phyloP scores from a whole-genome alignment of 2,329 filamentous ascomycete species.

The Arthrobotrys sinensis region DNA sequence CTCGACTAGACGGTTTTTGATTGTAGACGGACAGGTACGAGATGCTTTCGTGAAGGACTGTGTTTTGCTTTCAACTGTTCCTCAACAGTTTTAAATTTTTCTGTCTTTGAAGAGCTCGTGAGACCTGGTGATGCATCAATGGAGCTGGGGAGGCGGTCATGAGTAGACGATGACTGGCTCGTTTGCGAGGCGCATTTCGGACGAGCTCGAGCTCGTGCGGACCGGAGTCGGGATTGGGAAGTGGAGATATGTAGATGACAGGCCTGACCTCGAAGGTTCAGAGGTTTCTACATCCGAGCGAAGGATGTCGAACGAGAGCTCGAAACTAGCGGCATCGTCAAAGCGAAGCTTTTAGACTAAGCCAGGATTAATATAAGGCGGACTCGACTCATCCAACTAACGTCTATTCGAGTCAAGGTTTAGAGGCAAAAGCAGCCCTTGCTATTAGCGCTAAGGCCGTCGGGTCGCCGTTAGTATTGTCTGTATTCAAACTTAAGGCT shows the following conservation, averaged over 20 bases:
- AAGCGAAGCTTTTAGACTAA: slow-evolving; percentile 26
- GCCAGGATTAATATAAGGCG: slow-evolving; percentile 41
- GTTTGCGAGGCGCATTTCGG: slow-evolving; percentile 37
- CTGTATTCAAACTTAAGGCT: slow-evolving; percentile 25
- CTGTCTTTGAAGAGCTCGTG: slow-evolving; percentile 34
- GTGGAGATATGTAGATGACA: slow-evolving; percentile 26
- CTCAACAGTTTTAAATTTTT: slow-evolving; percentile 5
- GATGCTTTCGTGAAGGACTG: background rate
- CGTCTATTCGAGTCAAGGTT: slow-evolving; percentile 19
- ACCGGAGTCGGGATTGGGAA: slow-evolving; percentile 48
- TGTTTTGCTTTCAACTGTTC: background rate
- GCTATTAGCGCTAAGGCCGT: slow-evolving; percentile 20
- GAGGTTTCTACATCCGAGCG: slow-evolving; percentile 13
- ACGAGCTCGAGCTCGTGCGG: slow-evolving; percentile 54
- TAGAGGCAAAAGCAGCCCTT: slow-evolving; percentile 33
- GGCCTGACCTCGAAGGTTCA: slow-evolving; percentile 25
- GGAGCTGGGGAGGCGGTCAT: slow-evolving; percentile 39
- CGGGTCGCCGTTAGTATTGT: slow-evolving; percentile 18
- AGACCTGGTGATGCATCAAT: slow-evolving; percentile 39
- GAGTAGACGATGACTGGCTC: slow-evolving; percentile 40
- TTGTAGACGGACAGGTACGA: slow-evolving; percentile 35
- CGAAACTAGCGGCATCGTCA: slow-evolving; percentile 11
- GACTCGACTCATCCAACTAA: slow-evolving; percentile 21
- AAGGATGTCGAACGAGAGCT: slow-evolving; percentile 27
- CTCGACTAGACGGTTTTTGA: slow-evolving; percentile 7